Evolutionary conservation across 129 eudicot species (phyloP), one percentile per base, ranked within the genome.

Genomic region (Glebionis coronaria): DNA sequence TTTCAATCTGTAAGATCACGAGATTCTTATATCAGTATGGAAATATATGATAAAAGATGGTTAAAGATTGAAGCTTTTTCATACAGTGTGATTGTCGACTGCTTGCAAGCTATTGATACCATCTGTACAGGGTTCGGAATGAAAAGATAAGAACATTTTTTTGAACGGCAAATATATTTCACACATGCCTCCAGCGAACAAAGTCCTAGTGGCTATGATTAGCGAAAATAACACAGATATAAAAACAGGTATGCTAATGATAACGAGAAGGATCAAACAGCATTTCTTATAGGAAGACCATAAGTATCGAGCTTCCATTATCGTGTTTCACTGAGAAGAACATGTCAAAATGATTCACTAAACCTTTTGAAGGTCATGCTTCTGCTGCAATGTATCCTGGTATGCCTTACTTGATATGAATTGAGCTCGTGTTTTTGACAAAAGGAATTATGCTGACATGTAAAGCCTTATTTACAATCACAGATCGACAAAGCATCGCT

Each of bases 201-300:
- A n/a, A n/a, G n/a, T n/a, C n/a, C n/a, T n/a, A n/a, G n/a, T n/a
- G n/a, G n/a, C n/a, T n/a, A 73, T 38, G 66, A 76, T 28, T 31
- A 82, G n/a, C 1, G 68, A 21, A 49, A 74, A 61, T 8, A 65
- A 25, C 15, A 68, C 85, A 8, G 53, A 19, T 6, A 72, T 18
- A 27, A 71, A 19, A 8, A 77, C 0, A 15, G 80, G 5, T 13
- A 70, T 23, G 50, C 60, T 15, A 18, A 75, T 21, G 61, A 72
- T 57, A 3, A 76, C 9, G 29, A 82, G 61, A 56, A 78, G 51
- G 65, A 75, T 77, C 59, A 80, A 70, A 65, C 72, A 73, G 46
- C 78, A 61, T 77, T 67, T 82, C 67, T 56, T 81, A 75, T 63
- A 75, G 42, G 87, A 81, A 76, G 11, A 65, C 4, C 62, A 69